Evolutionary conservation across 495 filamentous ascomycete species (phyloP).

Genomic region (Neurospora africana): DNA sequence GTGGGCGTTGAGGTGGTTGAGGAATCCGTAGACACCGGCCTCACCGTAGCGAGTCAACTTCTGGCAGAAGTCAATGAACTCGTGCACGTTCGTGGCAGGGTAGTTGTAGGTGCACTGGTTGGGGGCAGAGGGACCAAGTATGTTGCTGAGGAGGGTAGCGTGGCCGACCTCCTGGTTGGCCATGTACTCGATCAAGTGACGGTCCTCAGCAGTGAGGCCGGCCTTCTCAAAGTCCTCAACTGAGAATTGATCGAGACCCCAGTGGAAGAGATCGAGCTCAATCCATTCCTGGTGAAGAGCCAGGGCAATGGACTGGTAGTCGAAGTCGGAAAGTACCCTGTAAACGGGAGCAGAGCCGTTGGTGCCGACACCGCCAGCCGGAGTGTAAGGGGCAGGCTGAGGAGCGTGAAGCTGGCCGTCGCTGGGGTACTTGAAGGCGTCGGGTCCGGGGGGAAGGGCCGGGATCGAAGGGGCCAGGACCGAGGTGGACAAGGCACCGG

Average conservation of each 20-base stretch:
- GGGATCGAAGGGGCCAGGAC: conserved; percentile 40
- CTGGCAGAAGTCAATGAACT: conserved; percentile 81
- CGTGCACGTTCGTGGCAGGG: conserved; percentile 62
- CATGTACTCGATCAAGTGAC: conserved; percentile 72
- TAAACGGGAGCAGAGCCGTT: conserved; percentile 69
- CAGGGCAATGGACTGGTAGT: conserved; percentile 60
- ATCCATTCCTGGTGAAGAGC: conserved; percentile 78
- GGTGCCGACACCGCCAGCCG: conserved; percentile 69
- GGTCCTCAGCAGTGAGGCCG: conserved; percentile 57
- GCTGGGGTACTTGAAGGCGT: conserved; percentile 53
- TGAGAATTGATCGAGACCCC: conserved; percentile 61
- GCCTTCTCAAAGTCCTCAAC: conserved; percentile 58
- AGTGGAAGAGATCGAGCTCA: conserved; percentile 79
- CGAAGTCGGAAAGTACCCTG: conserved; percentile 59
- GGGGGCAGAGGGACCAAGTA: conserved; percentile 66
- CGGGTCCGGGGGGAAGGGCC: conserved; percentile 33
- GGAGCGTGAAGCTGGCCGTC: conserved; percentile 56
- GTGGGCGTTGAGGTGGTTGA: conserved; percentile 69
- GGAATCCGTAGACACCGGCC: conserved; percentile 73
- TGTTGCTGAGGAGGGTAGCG: conserved; percentile 67
- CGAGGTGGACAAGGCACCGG: conserved; percentile 43
- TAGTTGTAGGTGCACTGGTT: conserved; percentile 75
- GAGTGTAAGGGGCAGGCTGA: conserved; percentile 62
- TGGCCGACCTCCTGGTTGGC: conserved; percentile 78
- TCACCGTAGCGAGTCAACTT: conserved; percentile 77